Conservation (phyloP, 805 yeast species). For the Scheffersomyces ergatensis region DNA sequence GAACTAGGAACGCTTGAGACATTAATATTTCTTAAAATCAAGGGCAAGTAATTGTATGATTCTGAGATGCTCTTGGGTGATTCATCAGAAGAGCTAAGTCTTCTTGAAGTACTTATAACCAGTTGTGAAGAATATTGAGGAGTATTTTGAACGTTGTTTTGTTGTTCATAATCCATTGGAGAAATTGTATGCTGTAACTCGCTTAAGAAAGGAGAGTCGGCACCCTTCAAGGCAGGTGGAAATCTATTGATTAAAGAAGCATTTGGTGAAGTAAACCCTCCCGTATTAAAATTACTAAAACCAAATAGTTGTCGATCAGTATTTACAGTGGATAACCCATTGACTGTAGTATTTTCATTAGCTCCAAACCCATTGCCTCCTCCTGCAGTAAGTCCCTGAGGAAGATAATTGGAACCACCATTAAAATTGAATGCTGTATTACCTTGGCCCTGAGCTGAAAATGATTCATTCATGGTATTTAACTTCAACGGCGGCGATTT, state of each 20-base stretch:
- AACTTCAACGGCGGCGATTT: conserved; percentile 25
- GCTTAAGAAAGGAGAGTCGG: conserved; percentile 16
- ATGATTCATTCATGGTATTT: conserved; percentile 19
- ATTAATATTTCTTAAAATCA: conserved; percentile 63
- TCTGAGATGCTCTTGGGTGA: conserved; percentile 16
- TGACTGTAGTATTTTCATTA: neutral
- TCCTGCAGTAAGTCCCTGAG: neutral
- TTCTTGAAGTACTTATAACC: conserved; percentile 3
- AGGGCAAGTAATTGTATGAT: conserved; percentile 63
- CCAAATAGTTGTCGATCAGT: conserved; percentile 5
- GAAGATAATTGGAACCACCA: neutral
- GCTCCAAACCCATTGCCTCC: neutral
- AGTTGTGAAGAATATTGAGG: neutral
- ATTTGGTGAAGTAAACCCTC: conserved; percentile 16
- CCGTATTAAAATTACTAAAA: conserved; percentile 8
- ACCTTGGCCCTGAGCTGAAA: neutral
- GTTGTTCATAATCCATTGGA: conserved; percentile 14
- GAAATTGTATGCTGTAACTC: conserved; percentile 13
- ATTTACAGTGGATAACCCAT: neutral
- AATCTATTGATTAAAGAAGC: conserved; percentile 8
- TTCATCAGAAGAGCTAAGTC: neutral
- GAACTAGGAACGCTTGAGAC: conserved; percentile 58
- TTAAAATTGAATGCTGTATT: neutral
- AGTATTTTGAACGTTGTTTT: conserved; percentile 4
- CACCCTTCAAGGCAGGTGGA: conserved; percentile 6